phyloP scores from a whole-genome alignment of 1,284 basidiomycete genomes.

The Papiliotrema flavescens region DNA sequence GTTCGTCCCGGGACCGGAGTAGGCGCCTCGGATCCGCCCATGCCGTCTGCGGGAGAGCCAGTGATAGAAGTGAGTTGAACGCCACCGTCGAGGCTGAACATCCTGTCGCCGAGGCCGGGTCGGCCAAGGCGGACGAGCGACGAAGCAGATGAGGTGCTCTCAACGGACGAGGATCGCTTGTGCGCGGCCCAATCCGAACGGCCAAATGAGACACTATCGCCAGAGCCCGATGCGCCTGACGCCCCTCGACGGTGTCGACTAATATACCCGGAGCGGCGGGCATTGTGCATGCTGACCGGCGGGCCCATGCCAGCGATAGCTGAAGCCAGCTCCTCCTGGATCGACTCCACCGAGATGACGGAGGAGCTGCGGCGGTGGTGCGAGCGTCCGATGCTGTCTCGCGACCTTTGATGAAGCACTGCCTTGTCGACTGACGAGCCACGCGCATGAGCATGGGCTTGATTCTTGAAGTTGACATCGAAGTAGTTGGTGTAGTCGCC shows the following conservation, averaged over 20 bases:
- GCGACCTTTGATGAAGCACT: neutral
- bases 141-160: constrained; percentile 64
- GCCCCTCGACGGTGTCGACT: constrained; percentile 42
- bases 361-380: constrained; percentile 49
- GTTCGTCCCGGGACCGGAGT: constrained; percentile 29
- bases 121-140: constrained; percentile 60
- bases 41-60: constrained; percentile 57
- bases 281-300: constrained; percentile 67
- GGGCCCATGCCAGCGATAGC: constrained; percentile 47
- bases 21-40: constrained; percentile 34
- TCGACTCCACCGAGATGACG: constrained; percentile 52
- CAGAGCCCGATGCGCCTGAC: no score
- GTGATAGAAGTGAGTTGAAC: constrained; percentile 64
- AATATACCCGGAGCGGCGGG: constrained; percentile 32
- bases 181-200: constrained; percentile 63
- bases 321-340: constrained; percentile 42
- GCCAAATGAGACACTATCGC: constrained; percentile 58
- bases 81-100: constrained; percentile 67
- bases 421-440: neutral
- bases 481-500: constrained; percentile 72
- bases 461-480: constrained; percentile 51
- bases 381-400: neutral
- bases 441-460: constrained; percentile 1
- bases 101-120: constrained; percentile 79
- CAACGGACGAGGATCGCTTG: constrained; percentile 57